Base-by-base conservation (phyloP, 1,284 basidiomycete species). In the Coriolopsis trogii region DNA sequence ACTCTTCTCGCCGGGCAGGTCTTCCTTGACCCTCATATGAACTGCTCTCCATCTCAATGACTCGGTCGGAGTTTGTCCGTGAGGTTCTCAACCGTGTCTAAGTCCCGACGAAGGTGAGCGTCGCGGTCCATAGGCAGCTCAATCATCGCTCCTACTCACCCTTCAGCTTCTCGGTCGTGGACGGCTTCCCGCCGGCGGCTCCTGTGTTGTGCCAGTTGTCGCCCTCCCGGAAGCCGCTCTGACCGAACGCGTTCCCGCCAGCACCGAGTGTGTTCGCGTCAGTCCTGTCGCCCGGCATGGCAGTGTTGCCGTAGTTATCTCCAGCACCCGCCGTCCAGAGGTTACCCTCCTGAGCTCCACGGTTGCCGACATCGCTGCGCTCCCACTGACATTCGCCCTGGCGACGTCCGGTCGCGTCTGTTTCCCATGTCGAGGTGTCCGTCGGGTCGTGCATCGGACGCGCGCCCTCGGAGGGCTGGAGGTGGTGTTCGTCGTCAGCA, bases 281-380 rank as follows among this genome's bases (percentile, higher is more conserved):
- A 37, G 51, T 58, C 33, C 59, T 67, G 51, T 62, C 56, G 15
- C 62, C 62, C 15, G 21, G 49, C 33, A 51, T 58, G 34, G 47
- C 58, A 13, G 59, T 60, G 48, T 38, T 53, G 40, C 60, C 61
- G 43, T 53, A 50, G 51, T 55, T 59, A 18, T 52, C 59, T 18
- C 49, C 56, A 9, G 20, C 46, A 20, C 52, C 52, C 6, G 50
- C 53, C n/a, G 45, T 41, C 43, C 59, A 55, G 21, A 49, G 47
- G 26, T 48, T 46, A 29, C 53, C 55, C 8, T 37, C 44, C 41
- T 39, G 48, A 18, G 39, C 20, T 20, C 42, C 36, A 10, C 21
- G 23, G 24, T 23, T 21, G 49, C 36, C 47, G 41, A 42, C 3
- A 29, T 47, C 46, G n/a, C 43, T 23, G 41, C 30, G 28, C 37